Base-by-base conservation (phyloP, 2,329 filamentous ascomycete genomes). In the Xylaria sp. region DNA sequence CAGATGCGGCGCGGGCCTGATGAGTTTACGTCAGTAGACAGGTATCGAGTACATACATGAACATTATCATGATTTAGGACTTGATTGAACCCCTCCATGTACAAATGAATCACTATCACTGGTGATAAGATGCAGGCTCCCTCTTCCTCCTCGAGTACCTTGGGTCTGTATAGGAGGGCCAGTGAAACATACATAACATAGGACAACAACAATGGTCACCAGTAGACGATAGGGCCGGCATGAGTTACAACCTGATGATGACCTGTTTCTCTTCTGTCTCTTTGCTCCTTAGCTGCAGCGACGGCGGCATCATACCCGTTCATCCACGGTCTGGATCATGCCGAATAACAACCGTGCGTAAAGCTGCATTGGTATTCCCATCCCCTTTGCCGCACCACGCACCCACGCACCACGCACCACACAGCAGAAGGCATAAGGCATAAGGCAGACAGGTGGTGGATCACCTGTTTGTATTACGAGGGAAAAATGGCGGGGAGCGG, bases 381-480 rank as follows among this genome's bases (percentile, higher is more conserved):
- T 36, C 57, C 39, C 32, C 12, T 53, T 30, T 18, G 20, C 60
- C 60, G 60, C 63, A 62, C 53, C 39, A 34, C 41, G 25, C 46
- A n/a, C n/a, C n/a, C n/a, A n/a, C n/a, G n/a, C n/a, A n/a, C n/a
- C n/a, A n/a, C 60, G 60, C 63, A 62, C 53, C 39, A 34, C 41
- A n/a, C 46, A 60, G 18, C 60, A 45, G 25, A 25, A 20, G 10
- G 48, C 43, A 60, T 39, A n/a, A n/a, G n/a, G n/a, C n/a, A n/a
- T 46, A 56, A 66, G 58, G 58, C 58, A 68, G 58, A 58, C 52
- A 65, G 57, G 43, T 23, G 59, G 55, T 64, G 57, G 41, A 68
- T 68, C 66, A 68, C 46, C 63, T 68, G 63, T 32, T 55, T 55
- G 15, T 32, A 50, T 55, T 50, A 61, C 52, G 39, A 46, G 36